Base-by-base conservation (phyloP, 2,329 filamentous ascomycete genomes). In the Monosporascus ibericus region DNA sequence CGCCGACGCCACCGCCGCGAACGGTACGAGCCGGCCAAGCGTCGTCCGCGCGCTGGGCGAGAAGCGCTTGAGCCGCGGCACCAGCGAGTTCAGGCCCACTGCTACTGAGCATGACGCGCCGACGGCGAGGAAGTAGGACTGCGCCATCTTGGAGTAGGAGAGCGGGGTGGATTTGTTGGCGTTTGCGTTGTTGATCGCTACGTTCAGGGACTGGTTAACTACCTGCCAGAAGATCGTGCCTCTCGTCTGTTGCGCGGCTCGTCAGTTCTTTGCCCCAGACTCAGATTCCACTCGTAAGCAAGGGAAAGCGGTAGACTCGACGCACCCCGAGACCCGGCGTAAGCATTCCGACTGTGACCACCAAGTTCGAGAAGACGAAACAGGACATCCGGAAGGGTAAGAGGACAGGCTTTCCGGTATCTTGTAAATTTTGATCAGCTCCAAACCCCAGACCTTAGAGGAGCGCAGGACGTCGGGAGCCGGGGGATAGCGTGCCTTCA, bases 351-450 rank as follows among this genome's bases (percentile, higher is more conserved):
- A 86, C 92, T 46, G 94, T 99, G 55, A 97, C 92, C 53, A 97
- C 78, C 69, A 99, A 74, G 72, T 99, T 99, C 58, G 92, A 92
- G 51, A 97, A 73, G 51, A 95, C 91, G 68, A 94, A 99, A 73
- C 82, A 88, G 49, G 92, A 97, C 94, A 99, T 99, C 68, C 94
- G 89, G 70, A 97, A 97, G 20, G 94, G 94, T 18, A 99, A 80
- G 63, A 97, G 83, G 57, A 99, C 92, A 47, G 92, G 87, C 69
- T 92, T 79, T 60, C 94, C 94, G 18, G 92, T 97, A 71, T 99
- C 94, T 95, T 57, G 27, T 40, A 14, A 36, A 48, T 20, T 47
- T 39, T 25, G 6, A 50, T 58, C 59, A 61, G 55, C 52, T 54
- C 49, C 25, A 44, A 20, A 20, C 18, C 18, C 17, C 17, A 8